Conservation (phyloP, 352 stramenopile genomes). For the Phytophthora hybrid region DNA sequence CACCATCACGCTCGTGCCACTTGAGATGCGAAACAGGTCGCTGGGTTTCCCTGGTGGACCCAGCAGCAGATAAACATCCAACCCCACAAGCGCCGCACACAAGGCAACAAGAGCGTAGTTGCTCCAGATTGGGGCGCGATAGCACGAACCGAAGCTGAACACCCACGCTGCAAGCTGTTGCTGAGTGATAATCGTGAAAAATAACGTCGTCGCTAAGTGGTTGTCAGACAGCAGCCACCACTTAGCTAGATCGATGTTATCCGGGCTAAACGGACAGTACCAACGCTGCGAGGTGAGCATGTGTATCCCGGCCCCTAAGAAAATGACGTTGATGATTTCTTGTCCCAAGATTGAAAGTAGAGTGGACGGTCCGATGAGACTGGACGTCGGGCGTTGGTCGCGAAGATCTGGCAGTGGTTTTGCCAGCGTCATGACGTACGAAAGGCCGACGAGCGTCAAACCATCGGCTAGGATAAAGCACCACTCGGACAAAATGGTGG, state of each 20-base stretch:
- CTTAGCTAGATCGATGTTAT: slow-evolving; percentile 39
- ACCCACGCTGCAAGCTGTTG: slow-evolving; percentile 37
- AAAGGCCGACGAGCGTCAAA: slow-evolving; percentile 61
- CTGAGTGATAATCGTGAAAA: slow-evolving; percentile 40
- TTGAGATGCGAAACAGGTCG: slow-evolving; percentile 56
- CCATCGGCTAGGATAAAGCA: slow-evolving; percentile 76
- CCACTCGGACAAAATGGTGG: slow-evolving; percentile 72
- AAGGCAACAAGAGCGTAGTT: background rate
- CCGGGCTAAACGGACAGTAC: slow-evolving; percentile 32
- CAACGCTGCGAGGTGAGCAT: slow-evolving; percentile 27
- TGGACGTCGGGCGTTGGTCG: slow-evolving; percentile 44
- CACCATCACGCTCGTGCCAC: slow-evolving; percentile 57
- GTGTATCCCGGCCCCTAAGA: slow-evolving; percentile 41
- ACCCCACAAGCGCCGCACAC: background rate
- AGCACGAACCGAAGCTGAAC: slow-evolving; percentile 53
- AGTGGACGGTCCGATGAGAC: slow-evolving; percentile 60
- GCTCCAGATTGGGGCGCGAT: slow-evolving; percentile 21
- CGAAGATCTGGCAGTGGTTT: slow-evolving; percentile 45
- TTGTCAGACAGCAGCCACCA: slow-evolving; percentile 54
- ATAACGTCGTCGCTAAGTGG: slow-evolving; percentile 43
- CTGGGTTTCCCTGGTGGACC: slow-evolving; percentile 39
- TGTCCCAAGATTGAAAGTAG: slow-evolving; percentile 51
- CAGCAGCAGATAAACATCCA: slow-evolving; percentile 42
- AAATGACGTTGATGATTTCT: slow-evolving; percentile 61
- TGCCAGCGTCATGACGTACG: slow-evolving; percentile 72